These are phyloP conservation scores for Telopea speciosissima DNA, from an alignment of 177 flowering plant species.

Conservation along the genomic window DNA sequence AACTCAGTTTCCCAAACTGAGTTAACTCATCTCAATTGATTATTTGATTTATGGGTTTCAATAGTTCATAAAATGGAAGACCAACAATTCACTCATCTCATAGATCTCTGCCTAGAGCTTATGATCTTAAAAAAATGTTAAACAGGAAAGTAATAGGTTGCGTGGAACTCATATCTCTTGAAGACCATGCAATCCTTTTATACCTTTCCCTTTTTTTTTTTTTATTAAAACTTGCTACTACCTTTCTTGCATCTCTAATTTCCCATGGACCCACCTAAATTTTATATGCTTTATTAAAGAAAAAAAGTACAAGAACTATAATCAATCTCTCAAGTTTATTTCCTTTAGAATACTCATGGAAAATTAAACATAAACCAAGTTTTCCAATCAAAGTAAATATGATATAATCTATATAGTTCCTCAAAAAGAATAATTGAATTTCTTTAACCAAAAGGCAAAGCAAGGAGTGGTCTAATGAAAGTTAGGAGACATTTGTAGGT, in stretches of 20 bases:
- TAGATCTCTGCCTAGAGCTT: too few species aligned
- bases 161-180: constrained; percentile 15
- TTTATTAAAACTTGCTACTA: constrained; percentile 18
- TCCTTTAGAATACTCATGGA: neutral
- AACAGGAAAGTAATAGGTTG: constrained; percentile 12
- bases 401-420: neutral
- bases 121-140: too few species aligned
- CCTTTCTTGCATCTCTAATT: neutral
- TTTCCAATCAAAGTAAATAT: neutral
- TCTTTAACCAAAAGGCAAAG: neutral
- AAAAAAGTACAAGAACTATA: constrained; percentile 2
- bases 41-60: too few species aligned
- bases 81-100: too few species aligned
- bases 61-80: too few species aligned
- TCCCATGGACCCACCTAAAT: neutral
- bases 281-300: constrained; percentile 1
- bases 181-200: constrained; percentile 15
- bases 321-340: neutral
- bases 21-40: too few species aligned
- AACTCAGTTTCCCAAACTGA: neutral
- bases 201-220: constrained; percentile 15
- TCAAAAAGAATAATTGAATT: neutral
- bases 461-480: neutral
- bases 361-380: neutral
- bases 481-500: neutral